phyloP scores from a whole-genome alignment of 805 yeast species.

The Hanseniaspora vineae region DNA sequence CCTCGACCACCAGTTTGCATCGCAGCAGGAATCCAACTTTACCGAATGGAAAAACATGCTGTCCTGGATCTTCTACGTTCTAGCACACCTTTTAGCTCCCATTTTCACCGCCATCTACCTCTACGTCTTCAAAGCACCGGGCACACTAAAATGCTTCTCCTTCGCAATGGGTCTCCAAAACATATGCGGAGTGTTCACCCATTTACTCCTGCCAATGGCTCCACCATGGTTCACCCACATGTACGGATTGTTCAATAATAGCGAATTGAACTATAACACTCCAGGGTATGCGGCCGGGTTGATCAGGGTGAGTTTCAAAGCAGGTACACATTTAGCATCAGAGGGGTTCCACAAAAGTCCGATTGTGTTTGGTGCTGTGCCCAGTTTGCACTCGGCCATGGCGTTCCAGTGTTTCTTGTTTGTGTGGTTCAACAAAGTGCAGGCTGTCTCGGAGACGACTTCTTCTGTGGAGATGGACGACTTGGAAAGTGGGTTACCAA shows the following conservation, averaged over 20 bases:
- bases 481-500: no score
- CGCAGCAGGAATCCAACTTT: conserved; percentile 25
- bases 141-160: conserved; percentile 40
- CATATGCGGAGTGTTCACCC: conserved; percentile 46
- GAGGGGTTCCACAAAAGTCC: conserved; percentile 56
- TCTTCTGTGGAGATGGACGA: no score
- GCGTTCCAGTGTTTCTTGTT: conserved; percentile 37
- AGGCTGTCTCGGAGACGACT: not conserved
- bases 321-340: conserved; percentile 48
- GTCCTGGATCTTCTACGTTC: conserved; percentile 52
- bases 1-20: conserved; percentile 28
- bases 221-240: conserved; percentile 64
- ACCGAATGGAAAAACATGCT: conserved; percentile 35
- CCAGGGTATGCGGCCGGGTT: conserved; percentile 63
- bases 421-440: not conserved
- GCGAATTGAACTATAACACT: conserved; percentile 43
- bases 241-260: conserved; percentile 37
- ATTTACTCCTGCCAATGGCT: conserved; percentile 52
- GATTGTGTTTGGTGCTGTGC: conserved; percentile 56
- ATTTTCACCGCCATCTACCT: conserved; percentile 49
- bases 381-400: conserved; percentile 54
- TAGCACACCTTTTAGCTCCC: conserved; percentile 49
- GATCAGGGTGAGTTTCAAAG: conserved; percentile 47
- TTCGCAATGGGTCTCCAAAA: conserved; percentile 49
- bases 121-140: conserved; percentile 57